phyloP scores from a whole-genome alignment of 1,139 yeast species.

The Nadsonia starkeyi-henricii region DNA sequence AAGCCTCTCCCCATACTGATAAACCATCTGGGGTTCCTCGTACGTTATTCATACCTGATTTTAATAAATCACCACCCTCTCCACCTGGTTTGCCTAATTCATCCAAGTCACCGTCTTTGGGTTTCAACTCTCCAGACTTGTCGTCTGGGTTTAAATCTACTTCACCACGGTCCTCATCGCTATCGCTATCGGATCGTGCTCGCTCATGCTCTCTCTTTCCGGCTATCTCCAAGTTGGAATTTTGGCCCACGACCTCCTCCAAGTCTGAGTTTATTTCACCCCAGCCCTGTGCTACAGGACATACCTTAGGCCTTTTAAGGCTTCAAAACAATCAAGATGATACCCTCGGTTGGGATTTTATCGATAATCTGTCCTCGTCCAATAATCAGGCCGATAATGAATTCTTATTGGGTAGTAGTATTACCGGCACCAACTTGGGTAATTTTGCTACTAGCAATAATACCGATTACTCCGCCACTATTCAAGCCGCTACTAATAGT shows the following conservation, averaged over 20 bases:
- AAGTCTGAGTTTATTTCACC: conserved; percentile 8
- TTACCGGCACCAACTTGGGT: not conserved
- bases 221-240: not conserved
- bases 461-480: not conserved
- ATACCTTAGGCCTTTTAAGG: conserved; percentile 14
- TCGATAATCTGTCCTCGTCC: conserved; percentile 1
- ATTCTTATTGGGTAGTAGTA: not conserved
- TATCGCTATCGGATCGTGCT: too few species aligned
- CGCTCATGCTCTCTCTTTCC: not conserved
- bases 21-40: too few species aligned
- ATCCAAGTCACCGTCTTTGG: too few species aligned
- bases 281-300: conserved; percentile 17
- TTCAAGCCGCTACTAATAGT: not conserved
- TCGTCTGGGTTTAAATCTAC: too few species aligned
- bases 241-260: not conserved
- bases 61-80: too few species aligned
- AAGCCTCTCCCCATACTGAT: too few species aligned
- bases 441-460: not conserved
- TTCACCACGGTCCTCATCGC: too few species aligned
- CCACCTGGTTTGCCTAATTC: too few species aligned
- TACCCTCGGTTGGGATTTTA: conserved; percentile 17
- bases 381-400: not conserved
- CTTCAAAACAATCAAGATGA: conserved; percentile 14
- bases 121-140: too few species aligned
- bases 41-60: too few species aligned